Percentiles rank a stretch among this genome's conserved stretches.
Conservation (phyloP, 2,329 filamentous ascomycete genomes). For the Ambrosiella beaveri region DNA sequence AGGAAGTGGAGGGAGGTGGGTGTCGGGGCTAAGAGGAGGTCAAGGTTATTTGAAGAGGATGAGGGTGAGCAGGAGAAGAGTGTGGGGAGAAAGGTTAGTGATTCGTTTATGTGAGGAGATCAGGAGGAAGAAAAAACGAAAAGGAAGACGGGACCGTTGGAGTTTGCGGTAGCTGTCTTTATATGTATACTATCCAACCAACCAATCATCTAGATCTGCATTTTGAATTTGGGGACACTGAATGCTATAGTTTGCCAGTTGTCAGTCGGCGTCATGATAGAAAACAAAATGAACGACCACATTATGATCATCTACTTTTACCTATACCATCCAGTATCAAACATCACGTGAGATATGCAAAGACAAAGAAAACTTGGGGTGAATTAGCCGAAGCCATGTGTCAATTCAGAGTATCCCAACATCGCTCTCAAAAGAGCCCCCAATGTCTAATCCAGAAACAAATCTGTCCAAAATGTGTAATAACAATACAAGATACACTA, state of each 20-base stretch:
- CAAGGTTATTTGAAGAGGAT: neutral
- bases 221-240: neutral
- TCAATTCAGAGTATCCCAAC: neutral
- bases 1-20: conserved; percentile 41
- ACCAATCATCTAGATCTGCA: neutral
- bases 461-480: too few species aligned
- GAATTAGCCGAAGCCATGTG: neutral
- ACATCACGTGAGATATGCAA: neutral
- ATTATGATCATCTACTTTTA: neutral
- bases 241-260: neutral
- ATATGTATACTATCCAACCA: neutral
- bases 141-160: neutral
- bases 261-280: neutral
- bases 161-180: neutral
- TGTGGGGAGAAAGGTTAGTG: conserved; percentile 4
- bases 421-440: neutral
- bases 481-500: conserved; percentile 14
- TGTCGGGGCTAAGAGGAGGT: conserved; percentile 17
- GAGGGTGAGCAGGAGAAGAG: neutral
- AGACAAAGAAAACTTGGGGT: neutral
- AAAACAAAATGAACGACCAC: too few species aligned
- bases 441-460: neutral
- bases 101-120: conserved; percentile 10
- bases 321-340: neutral
- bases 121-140: neutral